Evolutionary conservation across 495 filamentous ascomycete genomes (phyloP), one percentile per base, ranked within the genome.

Genomic region (Xylaria bambusicola): DNA sequence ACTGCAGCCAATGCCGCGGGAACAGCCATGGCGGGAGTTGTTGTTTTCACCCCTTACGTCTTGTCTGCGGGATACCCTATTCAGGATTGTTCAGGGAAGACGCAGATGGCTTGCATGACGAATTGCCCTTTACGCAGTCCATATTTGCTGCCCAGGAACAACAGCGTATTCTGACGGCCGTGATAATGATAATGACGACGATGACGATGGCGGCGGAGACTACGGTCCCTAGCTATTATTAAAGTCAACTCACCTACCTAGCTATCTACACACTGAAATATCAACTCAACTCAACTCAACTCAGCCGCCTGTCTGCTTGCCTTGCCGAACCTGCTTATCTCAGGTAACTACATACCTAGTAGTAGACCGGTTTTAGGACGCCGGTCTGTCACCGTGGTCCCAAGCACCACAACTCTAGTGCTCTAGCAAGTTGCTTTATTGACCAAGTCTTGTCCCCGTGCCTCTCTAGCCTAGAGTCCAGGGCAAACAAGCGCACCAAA

Each of bases 41-140:
- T 15, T 38, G 36, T 15, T 38, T 29, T 41, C 36, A 44, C 52
- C 52, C 52, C 52, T 54, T 54, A 21, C 17, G 38, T 12, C 23
- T 10, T 0, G 36, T 17, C 52, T 44, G 26, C 52, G 52, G 52
- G 24, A 54, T 54, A 33, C 52, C 52, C 36, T 21, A 40, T 54
- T 33, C 52, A 54, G 52, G 52, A 5, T 10, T 33, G 5, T 33
- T 33, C 29, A 33, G 51, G 51, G 33, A 53, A 38, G 51, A 42
- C 29, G 42, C 7, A 21, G 7, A 46, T 18, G 42, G 42, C 42
- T 21, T 46, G 7, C 7, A 46, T 21, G 42, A n/a, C n/a, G n/a
- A n/a, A n/a, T 8, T 21, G 29, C 10, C 29, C 10, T 26, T 46
- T 21, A 4, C 15, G 17, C 6, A n/a, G n/a, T n/a, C n/a, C n/a